Evolutionary conservation across 108 stramenopile genomes (phyloP).

Genomic region (Tribonema minus): DNA sequence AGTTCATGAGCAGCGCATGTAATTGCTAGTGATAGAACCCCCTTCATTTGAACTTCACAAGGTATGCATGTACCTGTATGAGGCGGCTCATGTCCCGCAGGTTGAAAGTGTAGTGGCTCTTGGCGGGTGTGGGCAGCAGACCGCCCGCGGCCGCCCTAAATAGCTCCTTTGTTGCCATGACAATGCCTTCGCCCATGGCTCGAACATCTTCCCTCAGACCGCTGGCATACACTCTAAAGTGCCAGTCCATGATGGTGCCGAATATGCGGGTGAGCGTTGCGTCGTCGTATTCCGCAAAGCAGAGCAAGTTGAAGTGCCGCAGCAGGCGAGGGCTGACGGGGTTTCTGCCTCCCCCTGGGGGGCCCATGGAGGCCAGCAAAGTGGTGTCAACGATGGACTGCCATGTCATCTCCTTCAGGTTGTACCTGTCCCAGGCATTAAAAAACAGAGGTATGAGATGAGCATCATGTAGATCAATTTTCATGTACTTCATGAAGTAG

Average conservation of each 20-base stretch:
- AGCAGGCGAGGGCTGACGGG: slow-evolving; percentile 61
- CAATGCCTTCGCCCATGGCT: slow-evolving; percentile 29
- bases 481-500: no score
- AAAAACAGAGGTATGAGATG: no score
- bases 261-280: slow-evolving; percentile 60
- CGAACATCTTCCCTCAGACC: slow-evolving; percentile 26
- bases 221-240: slow-evolving; percentile 12
- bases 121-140: slow-evolving; percentile 64
- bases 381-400: slow-evolving; percentile 54
- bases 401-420: slow-evolving; percentile 63
- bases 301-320: slow-evolving; percentile 66
- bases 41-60: no score
- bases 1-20: no score
- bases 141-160: slow-evolving; percentile 51
- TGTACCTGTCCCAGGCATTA: slow-evolving; percentile 60
- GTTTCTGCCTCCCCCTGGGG: slow-evolving; percentile 68
- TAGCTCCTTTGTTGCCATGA: slow-evolving; percentile 58
- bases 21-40: no score
- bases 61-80: slow-evolving; percentile 47
- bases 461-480: no score
- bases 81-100: slow-evolving; percentile 64
- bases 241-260: slow-evolving; percentile 48
- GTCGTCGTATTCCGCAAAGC: slow-evolving; percentile 64
- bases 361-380: slow-evolving; percentile 63
- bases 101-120: slow-evolving; percentile 70